Evolutionary conservation across 768 basidiomycete genomes (phyloP).

Genomic region (Russula compacta): DNA sequence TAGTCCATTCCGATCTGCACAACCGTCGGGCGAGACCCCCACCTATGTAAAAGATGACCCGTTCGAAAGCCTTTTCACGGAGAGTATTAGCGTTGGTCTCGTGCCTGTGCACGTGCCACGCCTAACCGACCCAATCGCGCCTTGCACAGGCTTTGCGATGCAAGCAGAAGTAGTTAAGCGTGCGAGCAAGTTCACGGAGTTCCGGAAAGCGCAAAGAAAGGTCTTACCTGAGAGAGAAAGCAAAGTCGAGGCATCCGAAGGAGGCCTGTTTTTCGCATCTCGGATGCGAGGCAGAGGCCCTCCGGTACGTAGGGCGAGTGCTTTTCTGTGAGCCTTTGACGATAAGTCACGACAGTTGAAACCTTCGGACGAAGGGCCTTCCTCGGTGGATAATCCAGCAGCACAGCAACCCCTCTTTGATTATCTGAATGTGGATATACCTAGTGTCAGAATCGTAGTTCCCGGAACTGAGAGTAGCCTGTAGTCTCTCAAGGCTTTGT

Average conservation of each 20-base stretch:
- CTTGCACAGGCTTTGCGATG: constrained; percentile 15
- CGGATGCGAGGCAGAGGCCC: background rate
- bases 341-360: background rate
- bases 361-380: background rate
- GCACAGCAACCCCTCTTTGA: background rate
- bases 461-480: background rate
- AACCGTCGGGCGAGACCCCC: constrained; percentile 9
- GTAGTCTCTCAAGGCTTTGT: background rate
- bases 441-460: constrained; percentile 9
- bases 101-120: constrained; percentile 11
- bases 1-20: constrained; percentile 5
- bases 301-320: background rate
- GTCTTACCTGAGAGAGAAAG: background rate
- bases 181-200: constrained; percentile 2
- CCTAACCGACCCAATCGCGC: constrained; percentile 17
- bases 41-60: constrained; percentile 1
- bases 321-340: background rate
- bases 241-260: background rate
- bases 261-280: constrained; percentile 16
- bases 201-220: constrained; percentile 4
- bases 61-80: constrained; percentile 3
- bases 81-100: constrained; percentile 9
- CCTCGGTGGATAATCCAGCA: background rate
- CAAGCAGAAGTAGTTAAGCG: constrained; percentile 17
- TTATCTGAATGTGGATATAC: constrained; percentile 18